Percentiles rank a stretch among this genome's conserved stretches.
phyloP scores from a whole-genome alignment of 805 yeast species.

The Scheffersomyces stipitis region DNA sequence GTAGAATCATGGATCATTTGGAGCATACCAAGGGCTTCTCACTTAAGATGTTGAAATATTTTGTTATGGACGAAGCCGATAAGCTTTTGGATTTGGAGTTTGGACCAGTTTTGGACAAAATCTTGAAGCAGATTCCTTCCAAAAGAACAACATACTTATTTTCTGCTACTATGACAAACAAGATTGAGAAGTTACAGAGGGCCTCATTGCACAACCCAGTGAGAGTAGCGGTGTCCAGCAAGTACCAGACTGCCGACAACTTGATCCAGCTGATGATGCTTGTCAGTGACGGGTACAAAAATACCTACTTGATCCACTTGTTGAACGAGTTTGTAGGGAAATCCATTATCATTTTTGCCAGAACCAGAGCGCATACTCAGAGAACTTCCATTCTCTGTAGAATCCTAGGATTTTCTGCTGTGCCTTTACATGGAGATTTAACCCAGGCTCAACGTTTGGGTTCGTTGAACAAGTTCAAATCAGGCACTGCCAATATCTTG shows the following conservation, averaged over 20 bases:
- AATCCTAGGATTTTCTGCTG: conserved; percentile 80
- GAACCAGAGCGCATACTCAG: conserved; percentile 95
- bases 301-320: conserved; percentile 79
- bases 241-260: conserved; percentile 93
- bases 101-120: conserved; percentile 89
- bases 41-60: conserved; percentile 69
- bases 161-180: conserved; percentile 96
- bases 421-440: conserved; percentile 92
- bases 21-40: conserved; percentile 91
- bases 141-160: conserved; percentile 83
- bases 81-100: conserved; percentile 93
- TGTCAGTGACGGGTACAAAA: conserved; percentile 89
- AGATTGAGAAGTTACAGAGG: conserved; percentile 90
- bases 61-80: conserved; percentile 98
- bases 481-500: conserved; percentile 65
- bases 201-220: conserved; percentile 90
- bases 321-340: conserved; percentile 84
- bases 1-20: conserved; percentile 88
- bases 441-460: conserved; percentile 84
- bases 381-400: conserved; percentile 81
- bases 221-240: conserved; percentile 82
- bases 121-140: conserved; percentile 78
- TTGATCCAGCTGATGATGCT: conserved; percentile 85
- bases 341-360: conserved; percentile 82
- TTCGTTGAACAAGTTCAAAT: conserved; percentile 73